These are phyloP conservation scores for Cytospora piceicola DNA, from an alignment of 2,329 filamentous ascomycete genomes.

Conservation along the genomic window DNA sequence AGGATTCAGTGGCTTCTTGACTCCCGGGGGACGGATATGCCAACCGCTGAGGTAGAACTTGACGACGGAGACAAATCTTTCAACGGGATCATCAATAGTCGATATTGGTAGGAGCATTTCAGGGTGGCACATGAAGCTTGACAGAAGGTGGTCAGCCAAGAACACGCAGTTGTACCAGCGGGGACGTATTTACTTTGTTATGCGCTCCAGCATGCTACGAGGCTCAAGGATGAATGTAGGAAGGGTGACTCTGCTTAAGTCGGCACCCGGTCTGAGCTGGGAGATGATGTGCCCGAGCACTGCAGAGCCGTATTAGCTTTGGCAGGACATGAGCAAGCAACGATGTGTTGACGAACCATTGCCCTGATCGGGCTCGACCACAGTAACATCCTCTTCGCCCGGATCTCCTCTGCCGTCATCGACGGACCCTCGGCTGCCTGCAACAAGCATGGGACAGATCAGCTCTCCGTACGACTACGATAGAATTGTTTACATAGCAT, in stretches of 20 bases:
- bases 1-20: slow-evolving; percentile 97
- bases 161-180: neutral
- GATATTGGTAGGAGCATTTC: slow-evolving; percentile 92
- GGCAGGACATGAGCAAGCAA: neutral
- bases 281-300: slow-evolving; percentile 97
- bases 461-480: slow-evolving; percentile 38
- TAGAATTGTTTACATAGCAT: neutral
- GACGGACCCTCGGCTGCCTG: slow-evolving; percentile 57
- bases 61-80: slow-evolving; percentile 91
- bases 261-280: slow-evolving; percentile 91
- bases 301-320: slow-evolving; percentile 43
- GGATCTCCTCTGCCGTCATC: slow-evolving; percentile 56
- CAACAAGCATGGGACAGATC: slow-evolving; percentile 44
- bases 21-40: slow-evolving; percentile 97
- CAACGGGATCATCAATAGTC: slow-evolving; percentile 81
- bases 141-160: slow-evolving; percentile 17
- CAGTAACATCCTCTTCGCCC: slow-evolving; percentile 73
- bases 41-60: slow-evolving; percentile 98
- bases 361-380: slow-evolving; percentile 90
- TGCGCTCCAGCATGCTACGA: slow-evolving; percentile 95
- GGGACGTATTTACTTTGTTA: slow-evolving; percentile 78
- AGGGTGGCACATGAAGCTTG: slow-evolving; percentile 98
- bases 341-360: slow-evolving; percentile 68
- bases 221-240: slow-evolving; percentile 98
- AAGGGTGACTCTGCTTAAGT: slow-evolving; percentile 89